These are phyloP conservation scores for Beauveria rudraprayagi DNA, from an alignment of 2,329 filamentous ascomycete species.

Conservation along the genomic window DNA sequence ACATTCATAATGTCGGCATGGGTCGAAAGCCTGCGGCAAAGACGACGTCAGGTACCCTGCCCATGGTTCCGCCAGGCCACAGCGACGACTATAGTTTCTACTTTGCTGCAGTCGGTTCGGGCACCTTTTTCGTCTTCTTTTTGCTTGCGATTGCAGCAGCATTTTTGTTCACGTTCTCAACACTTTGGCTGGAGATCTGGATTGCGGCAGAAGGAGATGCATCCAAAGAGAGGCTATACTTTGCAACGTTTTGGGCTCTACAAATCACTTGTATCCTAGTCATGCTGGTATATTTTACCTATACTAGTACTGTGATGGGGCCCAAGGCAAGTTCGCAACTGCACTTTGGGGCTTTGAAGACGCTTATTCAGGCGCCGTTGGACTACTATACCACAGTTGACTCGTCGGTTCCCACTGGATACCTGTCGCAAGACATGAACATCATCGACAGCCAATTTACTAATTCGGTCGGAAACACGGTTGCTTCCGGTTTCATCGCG, in stretches of 20 bases:
- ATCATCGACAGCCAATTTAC: constrained; percentile 3
- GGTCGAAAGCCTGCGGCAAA: neutral
- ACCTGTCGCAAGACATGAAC: constrained; percentile 8
- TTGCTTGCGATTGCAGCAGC: neutral
- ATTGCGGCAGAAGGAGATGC: neutral
- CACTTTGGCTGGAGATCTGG: constrained; percentile 4
- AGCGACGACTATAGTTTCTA: constrained; percentile 4
- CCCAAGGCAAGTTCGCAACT: constrained; percentile 4
- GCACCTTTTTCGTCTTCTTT: neutral
- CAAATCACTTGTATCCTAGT: neutral
- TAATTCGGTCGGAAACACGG: neutral
- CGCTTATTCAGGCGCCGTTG: neutral
- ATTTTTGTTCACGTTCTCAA: neutral
- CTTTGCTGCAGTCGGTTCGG: neutral
- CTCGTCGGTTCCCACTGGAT: constrained; percentile 7
- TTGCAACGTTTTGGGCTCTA: neutral
- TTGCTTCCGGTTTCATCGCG: neutral
- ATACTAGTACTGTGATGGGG: neutral
- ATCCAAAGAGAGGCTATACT: neutral
- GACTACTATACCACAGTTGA: constrained; percentile 7
- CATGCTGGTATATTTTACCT: constrained; percentile 1
- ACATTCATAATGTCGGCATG: neutral
- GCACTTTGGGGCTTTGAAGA: constrained; percentile 1
- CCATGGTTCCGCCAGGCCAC: neutral
- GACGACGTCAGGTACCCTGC: neutral